phyloP scores from a whole-genome alignment of 163 green algal species.

The Prototheca wickerhamii region DNA sequence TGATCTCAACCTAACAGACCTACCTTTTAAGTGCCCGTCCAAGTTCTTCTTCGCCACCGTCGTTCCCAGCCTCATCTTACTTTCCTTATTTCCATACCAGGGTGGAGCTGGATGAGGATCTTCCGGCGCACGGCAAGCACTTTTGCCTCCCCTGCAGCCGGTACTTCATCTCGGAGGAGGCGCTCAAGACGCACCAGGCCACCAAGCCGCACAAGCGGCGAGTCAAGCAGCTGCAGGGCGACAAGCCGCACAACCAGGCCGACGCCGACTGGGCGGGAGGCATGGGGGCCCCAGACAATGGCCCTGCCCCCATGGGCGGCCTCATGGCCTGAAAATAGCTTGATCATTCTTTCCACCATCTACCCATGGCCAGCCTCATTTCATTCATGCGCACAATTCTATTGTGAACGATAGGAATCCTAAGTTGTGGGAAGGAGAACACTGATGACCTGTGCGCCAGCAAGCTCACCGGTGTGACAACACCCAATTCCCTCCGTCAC shows the following conservation, averaged over 20 bases:
- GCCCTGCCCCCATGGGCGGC: slow-evolving; percentile 11
- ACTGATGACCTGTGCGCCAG: no score
- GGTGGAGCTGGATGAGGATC: slow-evolving; percentile 62
- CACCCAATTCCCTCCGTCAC: no score
- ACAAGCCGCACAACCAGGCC: slow-evolving; percentile 59
- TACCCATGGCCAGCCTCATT: no score
- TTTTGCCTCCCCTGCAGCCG: slow-evolving; percentile 67
- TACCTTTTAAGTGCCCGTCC: neutral
- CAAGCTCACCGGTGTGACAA: no score
- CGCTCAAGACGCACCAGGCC: slow-evolving; percentile 45
- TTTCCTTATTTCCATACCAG: slow-evolving; percentile 23
- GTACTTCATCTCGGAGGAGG: slow-evolving; percentile 58
- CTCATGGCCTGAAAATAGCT: neutral
- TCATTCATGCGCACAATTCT: no score
- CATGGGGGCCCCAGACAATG: slow-evolving; percentile 69
- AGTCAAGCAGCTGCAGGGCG: slow-evolving; percentile 51
- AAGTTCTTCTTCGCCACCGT: no score
- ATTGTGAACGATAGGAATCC: no score
- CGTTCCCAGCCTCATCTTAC: neutral
- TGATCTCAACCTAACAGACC: neutral
- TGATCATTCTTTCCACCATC: neutral
- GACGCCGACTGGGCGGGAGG: slow-evolving; percentile 64
- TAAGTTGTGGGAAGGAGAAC: no score
- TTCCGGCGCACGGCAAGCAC: slow-evolving; percentile 55
- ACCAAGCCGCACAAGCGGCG: slow-evolving; percentile 69